These are phyloP conservation scores for Mucor racemosus DNA, from an alignment of 371 early-diverging fungal species.

Conservation along the genomic window DNA sequence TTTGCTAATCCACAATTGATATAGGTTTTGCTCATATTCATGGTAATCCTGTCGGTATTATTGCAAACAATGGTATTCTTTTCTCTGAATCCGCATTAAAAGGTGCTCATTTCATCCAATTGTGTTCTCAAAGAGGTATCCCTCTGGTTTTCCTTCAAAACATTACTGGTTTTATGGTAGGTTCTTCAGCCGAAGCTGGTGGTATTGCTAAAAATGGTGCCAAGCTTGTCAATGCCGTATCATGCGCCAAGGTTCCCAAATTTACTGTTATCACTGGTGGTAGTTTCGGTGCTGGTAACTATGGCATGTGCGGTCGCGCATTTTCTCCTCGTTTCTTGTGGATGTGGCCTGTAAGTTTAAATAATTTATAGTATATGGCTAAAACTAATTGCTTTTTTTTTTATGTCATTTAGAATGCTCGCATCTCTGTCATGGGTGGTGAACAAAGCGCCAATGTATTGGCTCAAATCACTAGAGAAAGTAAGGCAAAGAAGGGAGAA, in stretches of 20 bases:
- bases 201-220: constrained; percentile 99
- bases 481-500: constrained; percentile 83
- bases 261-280: constrained; percentile 94
- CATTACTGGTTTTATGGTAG: constrained; percentile 98
- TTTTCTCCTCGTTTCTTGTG: constrained; percentile 95
- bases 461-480: constrained; percentile 87
- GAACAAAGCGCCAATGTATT: constrained; percentile 97
- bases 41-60: constrained; percentile 94
- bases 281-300: constrained; percentile 95
- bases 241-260: constrained; percentile 95
- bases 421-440: constrained; percentile 98
- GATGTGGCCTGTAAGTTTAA: constrained; percentile 92
- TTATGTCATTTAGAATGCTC: constrained; percentile 64
- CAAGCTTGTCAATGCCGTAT: constrained; percentile 96
- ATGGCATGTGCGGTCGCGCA: constrained; percentile 98
- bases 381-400: neutral
- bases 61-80: constrained; percentile 98
- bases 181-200: constrained; percentile 93
- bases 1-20: too few species aligned
- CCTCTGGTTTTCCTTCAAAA: constrained; percentile 97
- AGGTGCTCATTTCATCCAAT: constrained; percentile 97
- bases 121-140: constrained; percentile 93
- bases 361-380: too few species aligned
- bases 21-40: constrained; percentile 91
- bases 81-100: constrained; percentile 96